Conservation (phyloP, 352 stramenopile species). For the Phytophthora megakarya region DNA sequence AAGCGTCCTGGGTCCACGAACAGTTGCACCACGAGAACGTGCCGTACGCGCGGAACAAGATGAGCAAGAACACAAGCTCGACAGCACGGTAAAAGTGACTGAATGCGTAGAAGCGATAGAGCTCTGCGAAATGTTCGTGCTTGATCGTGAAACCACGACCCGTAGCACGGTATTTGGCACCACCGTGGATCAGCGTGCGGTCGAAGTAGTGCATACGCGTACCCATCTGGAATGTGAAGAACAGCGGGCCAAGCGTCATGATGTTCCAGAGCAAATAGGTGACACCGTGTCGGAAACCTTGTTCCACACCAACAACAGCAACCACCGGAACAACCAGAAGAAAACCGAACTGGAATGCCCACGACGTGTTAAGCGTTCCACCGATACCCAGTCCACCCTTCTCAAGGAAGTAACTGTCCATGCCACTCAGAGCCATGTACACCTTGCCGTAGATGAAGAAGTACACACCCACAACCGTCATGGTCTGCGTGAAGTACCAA, state of each 20-base stretch:
- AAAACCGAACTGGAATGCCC: constrained; percentile 95
- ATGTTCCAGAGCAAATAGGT: constrained; percentile 95
- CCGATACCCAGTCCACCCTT: constrained; percentile 94
- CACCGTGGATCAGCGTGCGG: constrained; percentile 97
- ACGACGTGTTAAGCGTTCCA: constrained; percentile 96
- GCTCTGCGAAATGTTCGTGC: constrained; percentile 97
- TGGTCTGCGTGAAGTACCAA: constrained; percentile 98
- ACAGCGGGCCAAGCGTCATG: constrained; percentile 95
- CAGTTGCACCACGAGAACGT: constrained; percentile 94
- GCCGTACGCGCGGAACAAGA: constrained; percentile 89
- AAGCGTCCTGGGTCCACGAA: constrained; percentile 71
- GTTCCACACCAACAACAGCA: constrained; percentile 97
- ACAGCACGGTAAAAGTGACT: constrained; percentile 98
- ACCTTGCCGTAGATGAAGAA: constrained; percentile 98
- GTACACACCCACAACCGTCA: constrained; percentile 98
- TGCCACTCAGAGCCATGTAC: constrained; percentile 94
- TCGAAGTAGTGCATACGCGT: constrained; percentile 99
- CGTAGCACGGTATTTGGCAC: constrained; percentile 97
- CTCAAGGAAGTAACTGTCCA: constrained; percentile 92
- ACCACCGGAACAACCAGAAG: constrained; percentile 97
- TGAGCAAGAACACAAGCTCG: constrained; percentile 90
- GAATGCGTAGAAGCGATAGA: constrained; percentile 98
- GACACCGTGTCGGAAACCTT: constrained; percentile 94
- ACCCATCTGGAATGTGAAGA: constrained; percentile 99
- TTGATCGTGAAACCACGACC: constrained; percentile 99